Percentiles rank a stretch among this genome's conserved stretches.
Evolutionary conservation across 2,329 filamentous ascomycete genomes (phyloP).

Genomic region (Xylariomycetidae sp.): DNA sequence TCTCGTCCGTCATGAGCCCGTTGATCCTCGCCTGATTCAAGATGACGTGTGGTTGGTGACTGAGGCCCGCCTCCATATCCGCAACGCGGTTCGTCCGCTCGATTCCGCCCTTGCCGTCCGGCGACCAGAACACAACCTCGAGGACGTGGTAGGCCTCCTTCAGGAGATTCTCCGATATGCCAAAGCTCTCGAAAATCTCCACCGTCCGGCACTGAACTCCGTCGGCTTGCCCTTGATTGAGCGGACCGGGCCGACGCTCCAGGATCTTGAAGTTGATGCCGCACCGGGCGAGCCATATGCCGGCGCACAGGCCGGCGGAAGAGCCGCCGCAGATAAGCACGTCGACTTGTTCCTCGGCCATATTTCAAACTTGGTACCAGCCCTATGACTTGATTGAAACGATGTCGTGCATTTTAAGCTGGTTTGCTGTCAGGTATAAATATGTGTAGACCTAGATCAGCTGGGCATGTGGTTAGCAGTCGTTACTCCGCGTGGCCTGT

Average conservation of each 20-base stretch:
- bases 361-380: neutral
- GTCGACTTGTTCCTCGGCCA: conserved; percentile 28
- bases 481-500: too few species aligned
- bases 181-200: conserved; percentile 58
- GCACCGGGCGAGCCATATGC: conserved; percentile 55
- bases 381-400: too few species aligned
- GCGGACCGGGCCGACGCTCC: conserved; percentile 50
- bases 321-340: conserved; percentile 59
- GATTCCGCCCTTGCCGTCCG: conserved; percentile 31
- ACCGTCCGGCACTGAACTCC: conserved; percentile 58
- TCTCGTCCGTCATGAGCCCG: conserved; percentile 47
- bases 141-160: conserved; percentile 54
- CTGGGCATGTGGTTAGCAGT: too few species aligned
- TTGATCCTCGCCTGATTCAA: conserved; percentile 53
- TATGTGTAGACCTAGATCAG: too few species aligned
- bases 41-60: conserved; percentile 52
- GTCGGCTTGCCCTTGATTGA: conserved; percentile 58
- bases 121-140: conserved; percentile 54
- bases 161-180: conserved; percentile 48
- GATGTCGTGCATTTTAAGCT: too few species aligned
- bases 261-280: conserved; percentile 53
- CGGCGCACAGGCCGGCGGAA: conserved; percentile 58
- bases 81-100: conserved; percentile 41
- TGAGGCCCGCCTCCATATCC: conserved; percentile 50
- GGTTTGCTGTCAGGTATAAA: too few species aligned